Base-by-base conservation (phyloP, 768 basidiomycete genomes). In the Lentinula sp. region DNA sequence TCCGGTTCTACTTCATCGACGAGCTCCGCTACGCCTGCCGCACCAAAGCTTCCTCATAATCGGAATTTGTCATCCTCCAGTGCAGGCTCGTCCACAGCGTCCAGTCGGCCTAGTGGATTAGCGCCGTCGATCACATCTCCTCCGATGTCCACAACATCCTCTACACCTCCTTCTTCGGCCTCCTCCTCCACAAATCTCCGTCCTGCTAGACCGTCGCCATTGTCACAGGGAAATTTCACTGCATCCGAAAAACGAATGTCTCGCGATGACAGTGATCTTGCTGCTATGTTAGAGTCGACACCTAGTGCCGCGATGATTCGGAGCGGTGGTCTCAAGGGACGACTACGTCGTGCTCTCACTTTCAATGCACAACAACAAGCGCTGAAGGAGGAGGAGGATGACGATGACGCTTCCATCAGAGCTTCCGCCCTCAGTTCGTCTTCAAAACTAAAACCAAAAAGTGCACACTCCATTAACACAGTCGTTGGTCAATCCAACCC, bases 161-260 rank as follows among this genome's bases (percentile, higher is more conserved):
- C 72, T 57, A 68, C 76, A 43, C 66, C 74, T 55, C 68, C 63
- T 53, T 66, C 73, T 56, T 61, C 71, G 36, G 53, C 69, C 33
- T 58, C 65, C 43, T 52, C 63, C 23, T 62, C 73, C 46, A 64
- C 73, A 46, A 69, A 70, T 62, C 77, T 74, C 39, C 78, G 80
- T 57, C 75, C 76, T 10, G 72, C 69, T 16, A 80, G 83, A 50
- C 87, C 87, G 7, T 89, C 88, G 20, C 89, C 90, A 37, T 75
- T 89, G 32, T 87, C 87, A 18, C 87, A 90, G 70, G 85, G 83
- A 51, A 82, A 75, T 60, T 82, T 80, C 62, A 80, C 84, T 8
- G 83, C 84, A 32, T 73, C 83, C 2, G 89, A 91, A 71, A 85
- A 87, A 67, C 85, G 90, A 57, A 88, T 89, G 82, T 90, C 90